Evolutionary conservation across 371 early-diverging fungal species (phyloP).

Genomic region (Mucor piriformis): DNA sequence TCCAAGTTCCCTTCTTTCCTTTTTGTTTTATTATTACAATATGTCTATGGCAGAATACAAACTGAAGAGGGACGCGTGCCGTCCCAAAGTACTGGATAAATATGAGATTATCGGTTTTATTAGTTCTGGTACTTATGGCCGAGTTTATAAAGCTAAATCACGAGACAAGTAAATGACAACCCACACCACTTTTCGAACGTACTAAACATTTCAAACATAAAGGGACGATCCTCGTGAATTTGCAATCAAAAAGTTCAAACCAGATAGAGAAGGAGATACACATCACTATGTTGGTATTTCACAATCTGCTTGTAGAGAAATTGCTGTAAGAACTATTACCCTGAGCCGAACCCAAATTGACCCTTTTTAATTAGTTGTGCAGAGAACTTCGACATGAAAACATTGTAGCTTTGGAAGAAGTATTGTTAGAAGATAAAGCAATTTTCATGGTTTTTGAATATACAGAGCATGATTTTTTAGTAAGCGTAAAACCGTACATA

Average conservation of each 20-base stretch:
- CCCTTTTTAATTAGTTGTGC: background rate
- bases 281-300: slow-evolving; percentile 85
- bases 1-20: no score
- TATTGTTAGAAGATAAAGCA: slow-evolving; percentile 85
- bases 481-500: slow-evolving; percentile 26
- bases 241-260: slow-evolving; percentile 95
- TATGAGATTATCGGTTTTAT: slow-evolving; percentile 90
- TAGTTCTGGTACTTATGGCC: slow-evolving; percentile 93
- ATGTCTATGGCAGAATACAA: slow-evolving; percentile 66
- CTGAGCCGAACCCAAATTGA: no score
- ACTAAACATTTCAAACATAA: background rate
- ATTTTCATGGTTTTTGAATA: slow-evolving; percentile 96
- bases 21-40: background rate
- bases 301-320: slow-evolving; percentile 94
- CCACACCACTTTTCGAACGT: background rate
- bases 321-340: slow-evolving; percentile 57
- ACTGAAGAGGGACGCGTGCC: slow-evolving; percentile 58
- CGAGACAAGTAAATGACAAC: slow-evolving; percentile 54
- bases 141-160: slow-evolving; percentile 89
- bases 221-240: slow-evolving; percentile 67
- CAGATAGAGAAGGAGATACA: slow-evolving; percentile 89
- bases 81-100: slow-evolving; percentile 70
- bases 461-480: slow-evolving; percentile 92
- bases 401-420: slow-evolving; percentile 82
- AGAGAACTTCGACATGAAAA: slow-evolving; percentile 82